Base-by-base conservation (phyloP, 352 stramenopile genomes). In the Phytophthora constricta region DNA sequence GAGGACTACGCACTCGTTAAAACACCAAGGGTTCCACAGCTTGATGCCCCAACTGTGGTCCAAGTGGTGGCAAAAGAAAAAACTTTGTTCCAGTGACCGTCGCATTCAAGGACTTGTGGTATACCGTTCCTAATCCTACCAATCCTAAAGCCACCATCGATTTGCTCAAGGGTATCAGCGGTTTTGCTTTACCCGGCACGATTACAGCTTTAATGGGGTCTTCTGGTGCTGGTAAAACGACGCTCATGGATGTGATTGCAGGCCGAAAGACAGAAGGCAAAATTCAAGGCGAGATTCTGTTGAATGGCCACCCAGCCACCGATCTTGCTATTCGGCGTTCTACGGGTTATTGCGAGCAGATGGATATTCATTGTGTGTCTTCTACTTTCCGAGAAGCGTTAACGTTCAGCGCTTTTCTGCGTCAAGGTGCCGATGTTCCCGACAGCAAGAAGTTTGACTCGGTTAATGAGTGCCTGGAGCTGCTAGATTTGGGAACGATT, bases 201-300 rank as follows among this genome's bases (percentile, higher is more conserved):
- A 70, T 70, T 13, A 70, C 62, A 5, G 54, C 62, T 13, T 66
- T 62, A 46, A 79, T 72, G 63, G 76, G 53, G 8, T 70, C 62
- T 37, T 65, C 54, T 11, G 62, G 62, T 20, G 62, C 62, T 50
- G 62, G 62, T 0, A 70, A 70, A 41, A 70, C 62, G 7, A 70
- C 62, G n/a, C 23, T 70, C n/a, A 70, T 70, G 62, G 62, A 70
- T 47, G 58, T 65, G 1, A 65, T 65, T 34, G 58, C 58, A 73
- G 81, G 96, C 8, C 81, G 95, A 33, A 98, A 98, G 73, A 94
- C 78, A 8, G 82, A 80, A 31, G 95, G 95, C 14, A 82, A 41
- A 8, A 87, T 97, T 42, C 70, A 68, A 27, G 93, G 94, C 20
- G 55, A 95, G 20, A 87, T 98, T 60, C 62, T 79, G 8, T 47